phyloP scores from a whole-genome alignment of 2,329 filamentous ascomycete genomes.

The Talaromyces verruculosus region DNA sequence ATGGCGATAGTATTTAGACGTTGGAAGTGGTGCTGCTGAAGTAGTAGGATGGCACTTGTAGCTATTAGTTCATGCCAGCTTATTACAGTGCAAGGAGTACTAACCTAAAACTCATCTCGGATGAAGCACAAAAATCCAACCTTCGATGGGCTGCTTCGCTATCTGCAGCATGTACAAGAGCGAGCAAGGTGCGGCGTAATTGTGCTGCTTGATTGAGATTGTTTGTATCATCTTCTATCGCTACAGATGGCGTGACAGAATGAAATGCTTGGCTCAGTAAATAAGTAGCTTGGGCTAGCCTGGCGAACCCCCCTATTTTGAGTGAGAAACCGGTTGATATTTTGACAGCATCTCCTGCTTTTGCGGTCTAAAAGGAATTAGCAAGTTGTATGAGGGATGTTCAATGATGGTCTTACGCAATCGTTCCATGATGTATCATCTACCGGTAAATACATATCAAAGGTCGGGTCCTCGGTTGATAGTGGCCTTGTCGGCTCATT shows the following conservation, averaged over 20 bases:
- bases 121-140: background rate
- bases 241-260: background rate
- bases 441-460: constrained; percentile 6
- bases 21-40: background rate
- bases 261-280: background rate
- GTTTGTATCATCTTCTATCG: background rate
- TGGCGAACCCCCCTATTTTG: background rate
- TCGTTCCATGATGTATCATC: constrained; percentile 6
- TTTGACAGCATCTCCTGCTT: background rate
- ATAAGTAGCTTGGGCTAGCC: background rate
- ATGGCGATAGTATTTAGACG: background rate
- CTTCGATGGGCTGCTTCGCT: background rate
- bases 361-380: background rate
- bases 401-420: background rate
- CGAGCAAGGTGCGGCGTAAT: background rate
- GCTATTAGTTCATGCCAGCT: background rate
- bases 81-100: background rate
- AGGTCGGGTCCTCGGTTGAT: background rate
- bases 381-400: background rate
- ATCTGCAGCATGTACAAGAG: constrained; percentile 4
- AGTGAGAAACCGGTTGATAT: background rate
- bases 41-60: background rate
- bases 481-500: background rate
- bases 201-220: background rate
- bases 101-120: background rate